Evolutionary conservation across 2,329 filamentous ascomycete species (phyloP).

Genomic region (Pestalotiopsis sp.): DNA sequence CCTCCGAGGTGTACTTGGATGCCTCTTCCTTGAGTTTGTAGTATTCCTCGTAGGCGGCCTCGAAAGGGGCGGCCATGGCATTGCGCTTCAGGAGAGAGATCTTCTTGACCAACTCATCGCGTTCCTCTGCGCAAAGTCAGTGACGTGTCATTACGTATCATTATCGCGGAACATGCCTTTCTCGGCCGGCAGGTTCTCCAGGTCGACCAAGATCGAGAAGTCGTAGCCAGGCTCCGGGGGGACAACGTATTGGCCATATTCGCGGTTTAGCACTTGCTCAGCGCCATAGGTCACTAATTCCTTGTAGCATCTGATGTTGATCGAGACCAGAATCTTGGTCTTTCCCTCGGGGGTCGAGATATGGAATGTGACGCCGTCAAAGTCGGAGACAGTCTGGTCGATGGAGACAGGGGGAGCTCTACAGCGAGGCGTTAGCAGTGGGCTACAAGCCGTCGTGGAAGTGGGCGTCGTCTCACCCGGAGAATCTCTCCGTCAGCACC

Average conservation of each 20-base stretch:
- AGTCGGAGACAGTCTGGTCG: slow-evolving; percentile 98
- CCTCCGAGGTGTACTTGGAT: slow-evolving; percentile 89
- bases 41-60: slow-evolving; percentile 94
- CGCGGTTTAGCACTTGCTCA: slow-evolving; percentile 85
- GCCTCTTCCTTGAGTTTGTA: slow-evolving; percentile 85
- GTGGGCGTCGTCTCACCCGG: slow-evolving; percentile 62
- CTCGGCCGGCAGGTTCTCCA: slow-evolving; percentile 82
- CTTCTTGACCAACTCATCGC: slow-evolving; percentile 83
- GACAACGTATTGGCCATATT: slow-evolving; percentile 93
- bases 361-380: slow-evolving; percentile 98
- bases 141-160: neutral
- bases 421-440: slow-evolving; percentile 20
- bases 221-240: slow-evolving; percentile 89
- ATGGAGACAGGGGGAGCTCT: slow-evolving; percentile 87
- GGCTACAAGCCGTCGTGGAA: slow-evolving; percentile 13
- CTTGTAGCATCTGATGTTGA: slow-evolving; percentile 91
- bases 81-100: slow-evolving; percentile 95
- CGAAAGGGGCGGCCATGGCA: slow-evolving; percentile 97
- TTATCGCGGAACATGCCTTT: slow-evolving; percentile 59
- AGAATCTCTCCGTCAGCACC: slow-evolving; percentile 92
- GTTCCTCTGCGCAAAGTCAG: slow-evolving; percentile 61
- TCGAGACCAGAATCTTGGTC: slow-evolving; percentile 91
- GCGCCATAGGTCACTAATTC: slow-evolving; percentile 95
- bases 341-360: slow-evolving; percentile 95
- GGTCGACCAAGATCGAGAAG: slow-evolving; percentile 89